phyloP scores from a whole-genome alignment of 371 early-diverging fungal species.

The Mortierella sp. region DNA sequence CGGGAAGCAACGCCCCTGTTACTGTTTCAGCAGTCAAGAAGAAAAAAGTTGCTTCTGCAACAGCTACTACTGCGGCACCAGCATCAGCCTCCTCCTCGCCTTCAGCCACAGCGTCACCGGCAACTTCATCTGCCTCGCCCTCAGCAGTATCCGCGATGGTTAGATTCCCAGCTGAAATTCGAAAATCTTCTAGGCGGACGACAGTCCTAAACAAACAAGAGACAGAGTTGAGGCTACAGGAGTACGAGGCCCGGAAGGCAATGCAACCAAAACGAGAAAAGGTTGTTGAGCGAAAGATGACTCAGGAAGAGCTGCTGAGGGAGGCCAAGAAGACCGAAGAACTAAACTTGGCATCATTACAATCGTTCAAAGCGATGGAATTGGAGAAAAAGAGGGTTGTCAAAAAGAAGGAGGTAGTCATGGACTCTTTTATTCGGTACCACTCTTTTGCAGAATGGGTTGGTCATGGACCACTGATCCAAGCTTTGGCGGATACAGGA shows the following conservation, averaged over 20 bases:
- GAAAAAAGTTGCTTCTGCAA: slow-evolving; percentile 10
- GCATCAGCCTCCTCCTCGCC: slow-evolving; percentile 20
- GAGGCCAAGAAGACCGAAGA: slow-evolving; percentile 70
- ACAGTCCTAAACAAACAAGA: slow-evolving; percentile 64
- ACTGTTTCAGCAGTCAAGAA: neutral
- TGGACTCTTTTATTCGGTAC: slow-evolving; percentile 62
- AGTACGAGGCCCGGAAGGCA: slow-evolving; percentile 60
- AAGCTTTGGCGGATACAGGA: slow-evolving; percentile 40
- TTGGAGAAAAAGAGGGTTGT: slow-evolving; percentile 61
- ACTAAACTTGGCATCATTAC: slow-evolving; percentile 61
- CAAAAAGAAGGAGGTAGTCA: slow-evolving; percentile 59
- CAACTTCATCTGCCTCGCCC: too few relatives aligned
- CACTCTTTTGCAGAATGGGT: slow-evolving; percentile 63
- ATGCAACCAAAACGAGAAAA: slow-evolving; percentile 60
- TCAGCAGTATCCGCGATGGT: slow-evolving; percentile 12
- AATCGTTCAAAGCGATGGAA: slow-evolving; percentile 69
- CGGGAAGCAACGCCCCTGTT: too few relatives aligned
- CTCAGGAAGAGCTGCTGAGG: slow-evolving; percentile 68
- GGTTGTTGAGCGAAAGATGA: slow-evolving; percentile 56
- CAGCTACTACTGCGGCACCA: neutral
- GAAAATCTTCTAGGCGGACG: slow-evolving; percentile 67
- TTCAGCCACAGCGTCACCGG: slow-evolving; percentile 20
- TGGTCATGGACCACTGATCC: slow-evolving; percentile 55
- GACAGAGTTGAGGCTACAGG: slow-evolving; percentile 63
- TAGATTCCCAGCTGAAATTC: slow-evolving; percentile 49